These are phyloP conservation scores for Phytophthora fragariae DNA, from an alignment of 352 stramenopile species.

Conservation along the genomic window DNA sequence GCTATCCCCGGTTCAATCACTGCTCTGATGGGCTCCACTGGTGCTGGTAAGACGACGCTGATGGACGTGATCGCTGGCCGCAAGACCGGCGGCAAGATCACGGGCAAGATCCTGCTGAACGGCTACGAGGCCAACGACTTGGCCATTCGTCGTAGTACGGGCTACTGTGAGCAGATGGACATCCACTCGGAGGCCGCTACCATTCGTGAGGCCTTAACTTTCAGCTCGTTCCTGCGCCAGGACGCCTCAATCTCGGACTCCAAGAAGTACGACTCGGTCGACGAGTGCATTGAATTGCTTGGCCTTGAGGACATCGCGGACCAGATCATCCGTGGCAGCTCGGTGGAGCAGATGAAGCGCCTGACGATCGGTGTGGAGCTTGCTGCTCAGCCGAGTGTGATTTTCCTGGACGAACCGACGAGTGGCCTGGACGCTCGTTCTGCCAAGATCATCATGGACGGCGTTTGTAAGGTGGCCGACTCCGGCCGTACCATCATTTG, in stretches of 20 bases:
- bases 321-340: slow-evolving; percentile 39
- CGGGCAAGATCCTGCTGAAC: slow-evolving; percentile 33
- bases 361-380: slow-evolving; percentile 81
- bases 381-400: slow-evolving; percentile 30
- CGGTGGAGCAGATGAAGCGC: slow-evolving; percentile 31
- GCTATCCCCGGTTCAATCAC: slow-evolving; percentile 4
- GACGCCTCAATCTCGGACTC: slow-evolving; percentile 29
- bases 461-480: slow-evolving; percentile 27
- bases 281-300: slow-evolving; percentile 33
- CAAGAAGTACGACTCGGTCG: slow-evolving; percentile 34
- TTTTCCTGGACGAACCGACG: slow-evolving; percentile 24
- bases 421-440: slow-evolving; percentile 19
- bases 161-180: slow-evolving; percentile 88
- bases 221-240: slow-evolving; percentile 79
- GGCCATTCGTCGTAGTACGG: slow-evolving; percentile 52
- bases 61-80: slow-evolving; percentile 2
- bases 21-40: background rate
- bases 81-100: slow-evolving; percentile 4
- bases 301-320: slow-evolving; percentile 37
- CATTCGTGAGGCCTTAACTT: slow-evolving; percentile 77
- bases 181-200: slow-evolving; percentile 75
- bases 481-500: slow-evolving; percentile 56
- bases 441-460: slow-evolving; percentile 25
- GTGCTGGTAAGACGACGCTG: background rate
- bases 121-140: slow-evolving; percentile 50